phyloP scores from a whole-genome alignment of 2,329 filamentous ascomycete genomes.

The Didymella glomerata region DNA sequence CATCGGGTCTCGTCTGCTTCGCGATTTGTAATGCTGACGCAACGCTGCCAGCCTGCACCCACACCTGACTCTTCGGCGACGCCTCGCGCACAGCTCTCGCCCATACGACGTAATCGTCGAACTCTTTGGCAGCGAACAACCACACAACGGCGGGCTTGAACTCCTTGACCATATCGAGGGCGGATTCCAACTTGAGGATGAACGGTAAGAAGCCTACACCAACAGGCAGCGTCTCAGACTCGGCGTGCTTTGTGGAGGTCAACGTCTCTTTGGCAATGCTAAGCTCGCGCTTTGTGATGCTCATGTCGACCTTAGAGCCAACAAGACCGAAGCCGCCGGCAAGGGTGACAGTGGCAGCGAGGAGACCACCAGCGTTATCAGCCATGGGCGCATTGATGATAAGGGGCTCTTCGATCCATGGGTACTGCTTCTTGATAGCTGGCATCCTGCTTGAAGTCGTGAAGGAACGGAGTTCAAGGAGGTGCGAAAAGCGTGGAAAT shows the following conservation, averaged over 20 bases:
- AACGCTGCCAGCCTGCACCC: constrained; percentile 70
- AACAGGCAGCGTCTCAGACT: constrained; percentile 54
- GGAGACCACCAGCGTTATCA: constrained; percentile 62
- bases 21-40: constrained; percentile 62
- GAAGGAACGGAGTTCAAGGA: background rate
- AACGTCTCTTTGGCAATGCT: constrained; percentile 24
- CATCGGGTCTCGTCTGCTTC: constrained; percentile 61
- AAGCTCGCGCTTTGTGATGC: constrained; percentile 44
- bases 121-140: constrained; percentile 68
- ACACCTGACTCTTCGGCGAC: constrained; percentile 57
- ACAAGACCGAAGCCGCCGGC: constrained; percentile 59
- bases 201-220: constrained; percentile 70
- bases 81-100: constrained; percentile 44
- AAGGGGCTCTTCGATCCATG: constrained; percentile 66
- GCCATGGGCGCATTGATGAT: constrained; percentile 74
- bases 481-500: no score
- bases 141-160: constrained; percentile 69
- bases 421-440: constrained; percentile 33
- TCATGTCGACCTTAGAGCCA: constrained; percentile 49
- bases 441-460: background rate
- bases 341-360: constrained; percentile 69
- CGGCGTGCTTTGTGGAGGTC: background rate
- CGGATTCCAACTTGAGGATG: constrained; percentile 54
- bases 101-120: constrained; percentile 51
- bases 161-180: constrained; percentile 61